Evolutionary conservation across 306 rosid species (phyloP), one percentile per base, ranked within the genome.

Genomic region (Begonia loranthoides): DNA sequence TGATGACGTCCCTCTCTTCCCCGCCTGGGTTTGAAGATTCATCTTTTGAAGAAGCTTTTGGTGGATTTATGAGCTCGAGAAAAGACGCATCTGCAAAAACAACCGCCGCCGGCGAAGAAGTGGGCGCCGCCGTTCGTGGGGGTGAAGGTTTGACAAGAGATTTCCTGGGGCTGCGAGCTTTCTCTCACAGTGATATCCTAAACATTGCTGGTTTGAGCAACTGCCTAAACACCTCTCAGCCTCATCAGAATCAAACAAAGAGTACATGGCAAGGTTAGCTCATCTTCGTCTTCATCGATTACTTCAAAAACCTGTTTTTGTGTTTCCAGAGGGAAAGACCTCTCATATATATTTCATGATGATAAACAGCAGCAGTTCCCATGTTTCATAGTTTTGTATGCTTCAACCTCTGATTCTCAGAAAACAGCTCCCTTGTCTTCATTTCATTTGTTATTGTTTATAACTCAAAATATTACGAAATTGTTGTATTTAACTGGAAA

Each of bases 131-230:
- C 36, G 36, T 28, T 24, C 16, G 51, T n/a, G 69, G 67, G 5
- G 72, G 59, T 16, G 93, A 80, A 64, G 84, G 72, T 12, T 64
- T 81, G 84, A 88, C 99, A 0, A 79, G 88, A 56, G 99, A 92
- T 59, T 92, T 92, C 72, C 81, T 92, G 77, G 93, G 96, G 8
- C 84, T 92, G 1, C 75, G 77, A 67, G 74, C 96, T 4, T 56
- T 82, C 9, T 76, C 94, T 45, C 95, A 82, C 38, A 67, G 61
- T 67, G 95, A 80, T 19, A 74, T 86, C 63, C 76, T 90, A 49
- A 83, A 52, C 17, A 71, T 87, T 44, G 84, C 88, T 63, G 93
- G 77, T 41, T 66, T 83, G 52, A 82, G 87, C 36, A 80, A 74
- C 55, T 79, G 79, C 66, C 71, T 79, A 49, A 78, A 49, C 54